phyloP scores from a whole-genome alignment of 192 early-diverging fungal genomes.

The Podila clonocystis region DNA sequence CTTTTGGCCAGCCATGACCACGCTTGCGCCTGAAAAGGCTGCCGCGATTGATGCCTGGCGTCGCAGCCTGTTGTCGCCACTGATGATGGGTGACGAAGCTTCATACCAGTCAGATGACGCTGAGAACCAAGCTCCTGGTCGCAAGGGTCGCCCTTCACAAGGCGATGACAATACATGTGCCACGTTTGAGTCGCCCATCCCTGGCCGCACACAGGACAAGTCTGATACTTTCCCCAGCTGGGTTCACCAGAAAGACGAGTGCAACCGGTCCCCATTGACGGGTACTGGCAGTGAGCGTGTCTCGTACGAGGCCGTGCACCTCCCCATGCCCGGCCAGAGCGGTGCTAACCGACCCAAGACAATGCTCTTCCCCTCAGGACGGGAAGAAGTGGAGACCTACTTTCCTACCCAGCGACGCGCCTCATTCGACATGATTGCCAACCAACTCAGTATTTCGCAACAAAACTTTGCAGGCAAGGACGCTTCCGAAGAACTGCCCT shows the following conservation, averaged over 20 bases:
- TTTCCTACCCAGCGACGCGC: background rate
- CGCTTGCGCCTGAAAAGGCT: slow-evolving; percentile 31
- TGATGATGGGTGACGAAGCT: background rate
- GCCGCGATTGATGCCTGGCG: slow-evolving; percentile 41
- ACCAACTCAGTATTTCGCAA: background rate
- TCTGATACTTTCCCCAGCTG: background rate
- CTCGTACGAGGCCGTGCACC: background rate
- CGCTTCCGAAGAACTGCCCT: background rate
- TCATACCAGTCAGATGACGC: slow-evolving; percentile 4
- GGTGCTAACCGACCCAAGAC: background rate
- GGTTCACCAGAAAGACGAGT: background rate
- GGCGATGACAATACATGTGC: background rate
- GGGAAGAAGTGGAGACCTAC: background rate
- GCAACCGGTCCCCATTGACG: background rate
- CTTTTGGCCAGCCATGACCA: slow-evolving; percentile 15
- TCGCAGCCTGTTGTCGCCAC: slow-evolving; percentile 20
- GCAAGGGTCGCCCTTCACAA: background rate
- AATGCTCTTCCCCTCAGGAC: background rate
- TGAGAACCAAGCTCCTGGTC: background rate
- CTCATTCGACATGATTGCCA: background rate
- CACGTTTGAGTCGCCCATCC: background rate
- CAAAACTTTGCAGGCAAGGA: background rate
- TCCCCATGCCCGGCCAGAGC: slow-evolving; percentile 1
- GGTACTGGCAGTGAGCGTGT: background rate
- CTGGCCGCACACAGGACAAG: background rate